Percentiles rank a stretch among this genome's conserved stretches.
Evolutionary conservation across 2,329 filamentous ascomycete species (phyloP).

Genomic region (Clonostachys chloroleuca): DNA sequence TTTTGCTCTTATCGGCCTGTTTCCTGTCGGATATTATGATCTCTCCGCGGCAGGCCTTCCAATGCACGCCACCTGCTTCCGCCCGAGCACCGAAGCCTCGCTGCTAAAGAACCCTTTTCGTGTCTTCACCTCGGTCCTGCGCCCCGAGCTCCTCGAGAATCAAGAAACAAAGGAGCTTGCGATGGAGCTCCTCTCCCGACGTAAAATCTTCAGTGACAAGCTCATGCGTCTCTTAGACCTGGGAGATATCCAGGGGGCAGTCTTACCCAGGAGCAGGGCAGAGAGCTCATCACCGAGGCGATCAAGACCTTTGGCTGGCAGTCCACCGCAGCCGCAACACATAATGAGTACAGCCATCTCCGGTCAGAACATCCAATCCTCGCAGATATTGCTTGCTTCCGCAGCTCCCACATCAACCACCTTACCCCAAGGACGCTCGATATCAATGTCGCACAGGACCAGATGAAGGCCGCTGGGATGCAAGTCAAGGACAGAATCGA

Average conservation of each 20-base stretch:
- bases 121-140: constrained; percentile 26
- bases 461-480: constrained; percentile 34
- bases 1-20: constrained; percentile 40
- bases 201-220: constrained; percentile 33
- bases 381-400: constrained; percentile 37
- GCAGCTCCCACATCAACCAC: constrained; percentile 46
- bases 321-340: constrained; percentile 27
- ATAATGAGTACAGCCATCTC: constrained; percentile 34
- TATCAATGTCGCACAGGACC: constrained; percentile 35
- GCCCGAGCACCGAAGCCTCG: constrained; percentile 25
- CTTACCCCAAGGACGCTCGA: constrained; percentile 46
- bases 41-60: constrained; percentile 39
- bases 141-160: constrained; percentile 32
- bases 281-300: constrained; percentile 33
- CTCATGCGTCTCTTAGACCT: constrained; percentile 27
- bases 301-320: constrained; percentile 44
- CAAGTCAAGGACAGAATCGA: constrained; percentile 44
- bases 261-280: constrained; percentile 20
- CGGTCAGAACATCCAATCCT: constrained; percentile 38
- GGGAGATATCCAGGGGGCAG: constrained; percentile 19
- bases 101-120: constrained; percentile 36
- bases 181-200: constrained; percentile 21
- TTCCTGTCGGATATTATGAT: constrained; percentile 48
- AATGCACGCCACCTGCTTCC: constrained; percentile 47
- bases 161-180: constrained; percentile 22